Percentiles rank a stretch among this genome's conserved stretches.
Evolutionary conservation across 2,329 filamentous ascomycete genomes (phyloP).

Genomic region (Colletotrichum sp.): DNA sequence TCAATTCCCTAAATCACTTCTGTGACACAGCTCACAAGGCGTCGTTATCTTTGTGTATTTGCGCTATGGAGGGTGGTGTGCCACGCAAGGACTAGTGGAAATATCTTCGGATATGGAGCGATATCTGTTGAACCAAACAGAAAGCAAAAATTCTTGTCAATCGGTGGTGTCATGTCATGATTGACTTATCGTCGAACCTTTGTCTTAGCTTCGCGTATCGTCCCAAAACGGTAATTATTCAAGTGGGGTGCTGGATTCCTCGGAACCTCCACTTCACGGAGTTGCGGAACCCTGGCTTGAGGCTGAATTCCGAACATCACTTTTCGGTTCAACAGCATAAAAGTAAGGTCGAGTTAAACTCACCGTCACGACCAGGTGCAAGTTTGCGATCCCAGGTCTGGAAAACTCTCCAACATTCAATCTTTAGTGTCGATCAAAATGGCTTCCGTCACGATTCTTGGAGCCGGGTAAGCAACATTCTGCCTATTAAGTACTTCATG

Average conservation of each 20-base stretch:
- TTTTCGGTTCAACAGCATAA: background rate
- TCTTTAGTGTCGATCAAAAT: background rate
- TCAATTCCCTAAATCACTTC: background rate
- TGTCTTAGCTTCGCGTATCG: background rate
- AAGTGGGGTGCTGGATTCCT: background rate
- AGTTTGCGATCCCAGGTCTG: background rate
- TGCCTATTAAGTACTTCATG: background rate
- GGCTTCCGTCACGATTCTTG: background rate
- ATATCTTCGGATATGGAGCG: background rate
- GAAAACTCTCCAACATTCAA: background rate
- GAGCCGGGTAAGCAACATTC: background rate
- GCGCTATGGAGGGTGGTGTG: background rate
- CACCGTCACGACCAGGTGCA: background rate
- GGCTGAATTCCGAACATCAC: background rate
- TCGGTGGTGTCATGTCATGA: background rate
- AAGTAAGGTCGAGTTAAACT: background rate
- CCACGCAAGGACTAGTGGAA: background rate
- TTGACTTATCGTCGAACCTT: background rate
- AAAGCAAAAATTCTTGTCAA: background rate
- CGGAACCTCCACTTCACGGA: background rate
- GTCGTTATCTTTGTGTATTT: background rate
- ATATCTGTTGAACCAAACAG: background rate
- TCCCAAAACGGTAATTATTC: background rate
- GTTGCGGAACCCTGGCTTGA: background rate
- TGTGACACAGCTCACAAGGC: background rate